Base-by-base conservation (phyloP, 164 flowering plant genomes). In the Dillenia suffruticosa region DNA sequence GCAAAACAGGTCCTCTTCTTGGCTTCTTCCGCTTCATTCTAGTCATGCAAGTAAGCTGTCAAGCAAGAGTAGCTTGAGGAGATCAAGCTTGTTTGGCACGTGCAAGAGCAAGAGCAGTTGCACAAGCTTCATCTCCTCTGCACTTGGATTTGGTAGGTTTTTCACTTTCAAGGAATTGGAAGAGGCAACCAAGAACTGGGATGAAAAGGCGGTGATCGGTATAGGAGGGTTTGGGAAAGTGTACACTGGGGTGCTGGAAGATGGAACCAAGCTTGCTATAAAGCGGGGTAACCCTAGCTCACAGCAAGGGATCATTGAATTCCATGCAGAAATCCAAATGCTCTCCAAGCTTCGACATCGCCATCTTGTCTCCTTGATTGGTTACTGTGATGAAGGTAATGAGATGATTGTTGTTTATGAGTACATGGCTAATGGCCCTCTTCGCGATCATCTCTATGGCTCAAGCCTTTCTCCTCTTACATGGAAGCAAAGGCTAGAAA, bases 201-300 rank as follows among this genome's bases (percentile, higher is more conserved):
- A 86, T 48, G 96, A 89, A 53, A 84, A 81, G 68, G 81, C 76
- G 1, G 84, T 85, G 22, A 77, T 90, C 10, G 97, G 98, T 0
- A 87, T 90, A 14, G 97, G 98, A 12, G 98, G 96, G n/a, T 93
- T 93, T 46, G 97, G 98, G 9, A 93, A 93, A 63, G 97, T 90
- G 13, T 93, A 85, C 64, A 46, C 87, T 1, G 97, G 94, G 0
- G 77, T 56, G 9, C n/a, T 76, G 46, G 90, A 79, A 6, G 90
- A 81, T 53, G 96, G 92, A 10, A 85, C 81, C 2, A 77, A 82
- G 61, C 65, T 90, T 12, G 98, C 97, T 0, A 76, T 93, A 5
- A 90, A 90, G 66, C 54, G 98, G 15, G 98, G 88, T 3, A 90
- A 77, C 63, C 76, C 82, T 0, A 74, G 79, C 2, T 87, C 94